These are phyloP conservation scores for Xylogone sp. DNA, from an alignment of 2,329 filamentous ascomycete species.

Conservation along the genomic window DNA sequence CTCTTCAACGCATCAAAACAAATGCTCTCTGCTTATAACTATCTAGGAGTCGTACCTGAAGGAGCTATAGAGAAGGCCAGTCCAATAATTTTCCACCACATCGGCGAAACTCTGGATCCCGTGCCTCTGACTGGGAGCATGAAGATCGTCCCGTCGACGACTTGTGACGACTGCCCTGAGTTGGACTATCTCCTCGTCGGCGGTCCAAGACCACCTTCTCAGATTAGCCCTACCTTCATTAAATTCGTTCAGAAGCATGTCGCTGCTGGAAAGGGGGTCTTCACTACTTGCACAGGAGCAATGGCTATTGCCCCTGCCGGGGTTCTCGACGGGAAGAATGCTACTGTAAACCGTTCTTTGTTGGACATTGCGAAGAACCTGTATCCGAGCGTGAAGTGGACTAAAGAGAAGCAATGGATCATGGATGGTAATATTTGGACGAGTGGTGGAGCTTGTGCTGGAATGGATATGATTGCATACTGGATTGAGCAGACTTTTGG, in stretches of 20 bases:
- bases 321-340: conserved; percentile 37
- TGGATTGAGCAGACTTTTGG: conserved; percentile 21
- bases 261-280: conserved; percentile 31
- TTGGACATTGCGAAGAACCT: conserved; percentile 26
- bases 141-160: conserved; percentile 26
- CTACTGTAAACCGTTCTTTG: conserved; percentile 37
- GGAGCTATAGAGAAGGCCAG: conserved; percentile 21
- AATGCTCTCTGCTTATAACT: not conserved
- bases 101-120: conserved; percentile 29
- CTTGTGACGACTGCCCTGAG: conserved; percentile 31
- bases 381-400: conserved; percentile 40
- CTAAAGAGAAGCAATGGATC: conserved; percentile 39
- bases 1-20: conserved; percentile 6
- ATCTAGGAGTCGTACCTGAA: not conserved
- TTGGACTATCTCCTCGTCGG: conserved; percentile 34
- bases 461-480: conserved; percentile 32
- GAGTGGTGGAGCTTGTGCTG: conserved; percentile 39
- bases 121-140: conserved; percentile 16
- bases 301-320: conserved; percentile 29
- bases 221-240: conserved; percentile 25
- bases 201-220: conserved; percentile 27
- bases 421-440: conserved; percentile 44
- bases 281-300: conserved; percentile 36
- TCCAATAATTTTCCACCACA: conserved; percentile 32
- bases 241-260: conserved; percentile 32